phyloP scores from a whole-genome alignment of 2,329 filamentous ascomycete species.

The Paecilomyces niveus region DNA sequence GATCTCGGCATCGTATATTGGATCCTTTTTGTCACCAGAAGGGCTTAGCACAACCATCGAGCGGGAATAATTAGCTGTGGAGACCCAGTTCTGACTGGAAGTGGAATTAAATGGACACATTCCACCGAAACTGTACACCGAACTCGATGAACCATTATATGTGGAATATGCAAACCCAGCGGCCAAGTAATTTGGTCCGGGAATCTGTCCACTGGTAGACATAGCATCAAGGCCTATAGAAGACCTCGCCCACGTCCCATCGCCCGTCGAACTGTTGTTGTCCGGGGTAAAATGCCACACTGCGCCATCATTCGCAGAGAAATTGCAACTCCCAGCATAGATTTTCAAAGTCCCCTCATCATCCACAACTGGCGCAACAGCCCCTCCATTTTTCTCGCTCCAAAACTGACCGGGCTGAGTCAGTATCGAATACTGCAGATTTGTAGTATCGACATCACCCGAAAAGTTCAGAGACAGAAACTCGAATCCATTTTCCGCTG shows the following conservation, averaged over 20 bases:
- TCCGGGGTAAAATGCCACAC: constrained; percentile 63
- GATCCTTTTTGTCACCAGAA: constrained; percentile 8
- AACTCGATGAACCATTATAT: constrained; percentile 45
- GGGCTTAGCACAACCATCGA: constrained; percentile 59
- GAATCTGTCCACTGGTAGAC: constrained; percentile 24
- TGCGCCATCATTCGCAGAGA: constrained; percentile 42
- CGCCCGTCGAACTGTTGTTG: constrained; percentile 33
- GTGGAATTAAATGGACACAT: constrained; percentile 62
- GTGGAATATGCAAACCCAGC: constrained; percentile 60
- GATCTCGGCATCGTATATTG: constrained; percentile 39
- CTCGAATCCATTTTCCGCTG: constrained; percentile 39
- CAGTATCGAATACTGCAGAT: constrained; percentile 25
- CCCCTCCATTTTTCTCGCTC: constrained; percentile 43
- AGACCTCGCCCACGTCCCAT: constrained; percentile 50
- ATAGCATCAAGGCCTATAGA: constrained; percentile 24
- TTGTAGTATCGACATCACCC: constrained; percentile 44
- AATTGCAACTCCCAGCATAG: constrained; percentile 65
- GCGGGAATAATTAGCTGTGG: constrained; percentile 69
- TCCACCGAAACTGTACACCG: constrained; percentile 70
- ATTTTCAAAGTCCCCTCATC: constrained; percentile 64
- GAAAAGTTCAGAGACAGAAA: constrained; percentile 63
- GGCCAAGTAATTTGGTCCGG: constrained; percentile 51
- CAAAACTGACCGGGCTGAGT: constrained; percentile 20
- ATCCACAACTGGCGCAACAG: constrained; percentile 58
- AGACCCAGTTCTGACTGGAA: constrained; percentile 55